Base-by-base conservation (phyloP, 257 asterid genomes). In the Fraxinus excelsior region DNA sequence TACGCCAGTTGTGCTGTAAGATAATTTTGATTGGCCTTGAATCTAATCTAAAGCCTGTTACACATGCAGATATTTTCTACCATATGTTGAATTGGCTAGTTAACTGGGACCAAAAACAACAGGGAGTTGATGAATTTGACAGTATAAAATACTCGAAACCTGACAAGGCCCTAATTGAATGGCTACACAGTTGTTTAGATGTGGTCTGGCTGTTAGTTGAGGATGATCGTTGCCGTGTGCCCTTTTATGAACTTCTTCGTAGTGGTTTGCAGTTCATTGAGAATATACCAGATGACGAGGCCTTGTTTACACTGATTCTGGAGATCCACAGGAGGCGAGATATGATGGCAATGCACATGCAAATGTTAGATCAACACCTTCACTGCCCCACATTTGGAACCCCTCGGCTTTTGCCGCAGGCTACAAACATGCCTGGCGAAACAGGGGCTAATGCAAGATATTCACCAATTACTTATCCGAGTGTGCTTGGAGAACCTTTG, bases 311-410 rank as follows among this genome's bases (percentile, higher is more conserved):
- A 31, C 92, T 95, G 76, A 91, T 95, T 78, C 77, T 95, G 87
- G 99, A 95, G 83, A 93, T 95, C 75, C 99, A 95, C 72, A 81
- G 94, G 85, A 89, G 97, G 88, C 88, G 98, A 80, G 99, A 95
- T 88, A 90, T 89, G 96, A 89, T 95, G 96, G 97, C 98, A 42
- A 88, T 87, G 80, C 98, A 95, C 89, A 93, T 91, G 99, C 97
- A 90, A 85, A 95, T 95, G 99, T 88, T 95, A 79, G 99, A 95
- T 82, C 97, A 91, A 56, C 99, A 95, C 84, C 97, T 95, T 76
- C 98, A 95, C 77, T 95, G 99, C 87, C 99, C 99, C 56, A 86
- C 99, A 49, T 95, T 95, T 84, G 99, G 98, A 81, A 93, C 96
- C 75, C 90, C 99, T 75, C 88, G 99, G 82, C 96, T 93, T 80